Base-by-base conservation (phyloP, 2,329 filamentous ascomycete species). In the Sporothrix luriei region DNA sequence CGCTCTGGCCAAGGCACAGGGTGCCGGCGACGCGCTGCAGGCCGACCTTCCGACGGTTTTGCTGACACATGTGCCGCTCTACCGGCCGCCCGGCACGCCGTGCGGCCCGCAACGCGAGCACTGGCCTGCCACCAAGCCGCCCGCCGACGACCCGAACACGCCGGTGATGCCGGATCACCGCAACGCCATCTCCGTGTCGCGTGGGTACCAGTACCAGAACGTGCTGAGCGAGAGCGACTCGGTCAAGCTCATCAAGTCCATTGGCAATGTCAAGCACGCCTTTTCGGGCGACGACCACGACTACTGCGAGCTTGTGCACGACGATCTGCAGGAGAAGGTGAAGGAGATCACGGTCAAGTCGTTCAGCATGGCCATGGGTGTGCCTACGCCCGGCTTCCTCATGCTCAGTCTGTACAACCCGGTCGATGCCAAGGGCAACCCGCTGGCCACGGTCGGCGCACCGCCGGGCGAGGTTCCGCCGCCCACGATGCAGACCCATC, bases 281-380 rank as follows among this genome's bases (percentile, higher is more conserved):
- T 99, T 98, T 77, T 97, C 93, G 0, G 95, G 95, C 13, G 95
- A 99, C 75, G 95, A 99, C 77, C 95, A 99, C 81, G 95, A 99
- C 81, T 97, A 98, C 81, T 99, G 95, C 80, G 94, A 97, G 76
- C 82, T 98, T 7, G 84, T 89, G 0, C 95, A 99, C 78, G 87
- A 88, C 2, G 84, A 87, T 21, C 87, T 89, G 71, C 88, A 88
- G 72, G 85, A 84, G 46, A 86, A 84, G 33, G 87, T 90, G 43
- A 84, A 83, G 64, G 95, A 99, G 78, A 96, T 97, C 73, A 99
- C 95, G 0, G 93, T 98, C 75, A 99, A 99, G 81, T 94, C 91
- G 76, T 88, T 96, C 74, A 96, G 90, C 76, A 97, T 94, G 93
- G 93, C 93, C 21, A 98, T 98, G 95, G 94, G 95, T 10, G 91